These are phyloP conservation scores for Lipomyces kockii DNA, from an alignment of 805 yeast genomes.

Conservation along the genomic window DNA sequence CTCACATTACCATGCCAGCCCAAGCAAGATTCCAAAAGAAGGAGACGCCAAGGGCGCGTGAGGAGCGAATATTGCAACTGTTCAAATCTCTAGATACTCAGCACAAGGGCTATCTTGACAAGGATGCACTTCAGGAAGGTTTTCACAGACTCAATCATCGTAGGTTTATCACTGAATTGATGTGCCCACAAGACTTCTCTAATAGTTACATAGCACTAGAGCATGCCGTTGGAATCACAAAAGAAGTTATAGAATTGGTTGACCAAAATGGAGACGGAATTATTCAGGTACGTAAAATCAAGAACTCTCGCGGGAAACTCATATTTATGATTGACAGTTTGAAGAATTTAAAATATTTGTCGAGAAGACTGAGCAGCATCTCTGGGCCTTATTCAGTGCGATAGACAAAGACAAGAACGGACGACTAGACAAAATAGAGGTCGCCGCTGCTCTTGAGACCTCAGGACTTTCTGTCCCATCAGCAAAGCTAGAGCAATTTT, in stretches of 20 bases:
- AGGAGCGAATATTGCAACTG: slow-evolving; percentile 49
- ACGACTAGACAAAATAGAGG: slow-evolving; percentile 61
- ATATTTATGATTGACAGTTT: slow-evolving; percentile 27
- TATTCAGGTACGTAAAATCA: slow-evolving; percentile 21
- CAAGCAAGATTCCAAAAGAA: neutral
- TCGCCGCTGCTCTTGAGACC: slow-evolving; percentile 63
- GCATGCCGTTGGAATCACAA: slow-evolving; percentile 29
- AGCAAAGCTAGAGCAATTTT: slow-evolving; percentile 59
- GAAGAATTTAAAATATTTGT: slow-evolving; percentile 39
- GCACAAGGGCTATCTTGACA: slow-evolving; percentile 48
- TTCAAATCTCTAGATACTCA: slow-evolving; percentile 53
- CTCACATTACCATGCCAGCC: neutral
- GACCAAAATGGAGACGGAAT: slow-evolving; percentile 34
- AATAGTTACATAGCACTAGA: slow-evolving; percentile 23
- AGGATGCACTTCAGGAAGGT: slow-evolving; percentile 48
- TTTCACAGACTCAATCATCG: slow-evolving; percentile 57
- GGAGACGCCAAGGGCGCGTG: slow-evolving; percentile 26
- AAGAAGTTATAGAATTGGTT: slow-evolving; percentile 20
- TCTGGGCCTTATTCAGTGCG: slow-evolving; percentile 38
- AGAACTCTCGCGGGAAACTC: neutral
- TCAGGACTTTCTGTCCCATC: slow-evolving; percentile 60
- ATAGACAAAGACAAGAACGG: slow-evolving; percentile 41
- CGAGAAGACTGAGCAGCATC: slow-evolving; percentile 38
- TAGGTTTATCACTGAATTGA: slow-evolving; percentile 55
- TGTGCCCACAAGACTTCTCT: slow-evolving; percentile 56